These are phyloP conservation scores for Luvunga scandens DNA, from an alignment of 345 rosid species.

Conservation along the genomic window DNA sequence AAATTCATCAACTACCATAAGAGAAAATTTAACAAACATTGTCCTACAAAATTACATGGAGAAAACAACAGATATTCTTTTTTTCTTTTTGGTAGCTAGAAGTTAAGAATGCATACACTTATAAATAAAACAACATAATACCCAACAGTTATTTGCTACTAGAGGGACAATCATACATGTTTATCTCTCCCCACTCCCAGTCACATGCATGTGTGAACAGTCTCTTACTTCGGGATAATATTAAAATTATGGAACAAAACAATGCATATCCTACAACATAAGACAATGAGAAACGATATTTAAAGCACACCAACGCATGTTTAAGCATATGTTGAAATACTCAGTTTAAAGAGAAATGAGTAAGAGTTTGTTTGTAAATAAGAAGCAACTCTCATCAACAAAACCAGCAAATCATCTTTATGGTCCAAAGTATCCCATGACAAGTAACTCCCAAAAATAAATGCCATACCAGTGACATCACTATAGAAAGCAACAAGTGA, in stretches of 20 bases:
- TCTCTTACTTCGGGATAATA: background rate
- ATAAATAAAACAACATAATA: background rate
- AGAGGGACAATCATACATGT: background rate
- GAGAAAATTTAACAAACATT: background rate
- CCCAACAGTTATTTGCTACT: too few relatives aligned
- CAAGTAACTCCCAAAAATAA: background rate
- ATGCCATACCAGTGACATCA: constrained; percentile 63
- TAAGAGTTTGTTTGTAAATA: background rate
- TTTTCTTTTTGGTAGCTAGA: too few relatives aligned
- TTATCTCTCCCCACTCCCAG: too few relatives aligned
- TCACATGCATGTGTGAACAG: background rate
- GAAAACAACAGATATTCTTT: background rate
- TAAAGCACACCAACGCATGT: background rate
- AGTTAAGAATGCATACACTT: too few relatives aligned
- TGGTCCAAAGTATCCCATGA: background rate
- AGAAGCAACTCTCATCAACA: background rate
- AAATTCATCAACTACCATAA: constrained; percentile 5
- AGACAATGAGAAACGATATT: background rate
- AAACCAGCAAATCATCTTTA: background rate
- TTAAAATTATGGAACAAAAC: background rate
- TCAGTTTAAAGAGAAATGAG: too few relatives aligned
- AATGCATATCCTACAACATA: background rate
- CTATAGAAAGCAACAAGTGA: constrained; percentile 72
- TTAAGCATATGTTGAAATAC: background rate
- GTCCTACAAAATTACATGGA: background rate